Evolutionary conservation across 441 rosid genomes (phyloP), one percentile per base, ranked within the genome.

Genomic region (Bocquillonia castaneifolia): DNA sequence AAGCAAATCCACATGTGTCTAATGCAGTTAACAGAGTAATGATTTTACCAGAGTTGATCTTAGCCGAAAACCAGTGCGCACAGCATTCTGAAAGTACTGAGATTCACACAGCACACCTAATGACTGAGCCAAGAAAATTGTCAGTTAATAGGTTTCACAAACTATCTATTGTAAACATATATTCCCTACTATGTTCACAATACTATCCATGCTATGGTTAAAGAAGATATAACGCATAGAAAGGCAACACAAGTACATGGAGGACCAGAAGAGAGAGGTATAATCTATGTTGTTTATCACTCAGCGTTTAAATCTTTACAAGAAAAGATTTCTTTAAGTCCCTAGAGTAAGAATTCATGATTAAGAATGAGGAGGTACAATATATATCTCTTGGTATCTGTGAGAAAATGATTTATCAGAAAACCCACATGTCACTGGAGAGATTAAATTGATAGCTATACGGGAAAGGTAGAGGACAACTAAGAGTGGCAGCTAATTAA

Each of bases 11-110:
- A 22, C 8, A 63, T 0, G 6, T 37, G 26, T 48, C 31, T 20
- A 25, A 47, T 13, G 34, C 23, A 10, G 59, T 14, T 47, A 36
- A 50, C 2, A 65, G 52, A 66, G 39, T 67, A 54, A 72, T 67
- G 64, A 53, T 61, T 58, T 82, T 90, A 94, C 98, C 98, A 95
- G 71, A 77, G 96, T 95, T 77, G 99, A 89, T 66, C 97, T 83
- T 71, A 95, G 78, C 74, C 85, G 83, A 69, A 92, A 89, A 70
- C 96, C 97, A 69, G 81, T 89, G 25, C 98, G 93, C 87, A 86
- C 47, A n/a, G 86, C 91, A 82, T 90, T 86, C 86, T 84, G 89
- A 71, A 77, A 85, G 74, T 88, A 91, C 71, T 88, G 99, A 54
- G 89, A 81, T 81, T 95, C 92, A 8, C 86, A 85, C 9, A 92